phyloP scores from a whole-genome alignment of 345 rosid species.

The thale cress (Arabidopsis thaliana) region TAIR10.1 NC_003070.9:4935501-4936000 shows the following conservation, averaged over 20 bases:
- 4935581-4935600: slow-evolving; percentile 65
- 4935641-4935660: slow-evolving; percentile 67
- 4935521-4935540: slow-evolving; percentile 58
- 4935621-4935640: slow-evolving; percentile 83
- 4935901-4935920: slow-evolving; percentile 52
- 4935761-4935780: slow-evolving; percentile 49
- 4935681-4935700: slow-evolving; percentile 78
- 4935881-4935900: slow-evolving; percentile 73
- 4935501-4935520: slow-evolving; percentile 57
- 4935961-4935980: slow-evolving; percentile 58
- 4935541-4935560: slow-evolving; percentile 54
- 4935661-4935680: slow-evolving; percentile 79
- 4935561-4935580: slow-evolving; percentile 80
- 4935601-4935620: slow-evolving; percentile 86
- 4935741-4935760: slow-evolving; percentile 53
- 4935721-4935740: slow-evolving; percentile 62
- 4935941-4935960: slow-evolving; percentile 54
- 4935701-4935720: slow-evolving; percentile 55
- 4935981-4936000: slow-evolving; percentile 76
- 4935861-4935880: slow-evolving; percentile 67
- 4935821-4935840: slow-evolving; percentile 45
- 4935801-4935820: slow-evolving; percentile 38
- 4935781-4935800: slow-evolving; percentile 52
- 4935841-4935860: slow-evolving; percentile 66
- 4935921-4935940: slow-evolving; percentile 49